A percentile compares a stretch with the other conserved stretches of the same genome.
Evolutionary conservation across 768 basidiomycete species (phyloP).

Genomic region (Mycena galopus): DNA sequence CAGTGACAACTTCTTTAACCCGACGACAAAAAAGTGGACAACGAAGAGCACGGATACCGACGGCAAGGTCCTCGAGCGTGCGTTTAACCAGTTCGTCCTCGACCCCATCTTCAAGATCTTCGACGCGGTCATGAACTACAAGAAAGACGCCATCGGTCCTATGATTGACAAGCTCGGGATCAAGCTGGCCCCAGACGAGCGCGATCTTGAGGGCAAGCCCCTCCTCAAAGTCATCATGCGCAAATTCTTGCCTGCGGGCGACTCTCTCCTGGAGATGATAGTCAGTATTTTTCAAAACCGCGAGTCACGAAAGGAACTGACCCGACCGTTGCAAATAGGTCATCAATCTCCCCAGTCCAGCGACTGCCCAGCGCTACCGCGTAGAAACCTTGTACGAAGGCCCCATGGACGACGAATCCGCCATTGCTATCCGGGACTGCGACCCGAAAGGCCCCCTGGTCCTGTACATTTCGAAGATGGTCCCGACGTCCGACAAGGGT

Average conservation of each 20-base stretch:
- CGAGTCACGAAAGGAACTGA: neutral
- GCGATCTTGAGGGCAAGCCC: slow-evolving; percentile 93
- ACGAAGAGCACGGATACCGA: slow-evolving; percentile 80
- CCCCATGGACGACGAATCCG: slow-evolving; percentile 99
- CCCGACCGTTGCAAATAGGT: slow-evolving; percentile 53
- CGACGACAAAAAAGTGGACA: slow-evolving; percentile 95
- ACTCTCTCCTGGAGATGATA: slow-evolving; percentile 99
- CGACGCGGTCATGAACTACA: slow-evolving; percentile 99
- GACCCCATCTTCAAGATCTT: slow-evolving; percentile 99
- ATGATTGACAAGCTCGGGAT: slow-evolving; percentile 98
- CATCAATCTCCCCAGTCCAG: slow-evolving; percentile 97
- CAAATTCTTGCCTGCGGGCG: slow-evolving; percentile 99
- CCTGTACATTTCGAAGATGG: slow-evolving; percentile 99
- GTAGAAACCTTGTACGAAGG: slow-evolving; percentile 99
- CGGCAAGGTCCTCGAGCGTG: slow-evolving; percentile 95
- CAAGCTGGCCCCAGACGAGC: slow-evolving; percentile 89
- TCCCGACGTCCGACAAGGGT: slow-evolving; percentile 99
- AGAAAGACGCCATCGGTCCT: slow-evolving; percentile 85
- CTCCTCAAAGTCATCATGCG: slow-evolving; percentile 99
- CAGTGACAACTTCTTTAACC: slow-evolving; percentile 99
- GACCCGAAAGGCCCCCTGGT: slow-evolving; percentile 97
- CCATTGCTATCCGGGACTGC: slow-evolving; percentile 98
- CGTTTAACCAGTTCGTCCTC: slow-evolving; percentile 98
- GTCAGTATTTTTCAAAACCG: neutral
- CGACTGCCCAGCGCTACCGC: slow-evolving; percentile 97